Base-by-base conservation (phyloP, 2,329 filamentous ascomycete genomes). In the Raffaelea albimanens region DNA sequence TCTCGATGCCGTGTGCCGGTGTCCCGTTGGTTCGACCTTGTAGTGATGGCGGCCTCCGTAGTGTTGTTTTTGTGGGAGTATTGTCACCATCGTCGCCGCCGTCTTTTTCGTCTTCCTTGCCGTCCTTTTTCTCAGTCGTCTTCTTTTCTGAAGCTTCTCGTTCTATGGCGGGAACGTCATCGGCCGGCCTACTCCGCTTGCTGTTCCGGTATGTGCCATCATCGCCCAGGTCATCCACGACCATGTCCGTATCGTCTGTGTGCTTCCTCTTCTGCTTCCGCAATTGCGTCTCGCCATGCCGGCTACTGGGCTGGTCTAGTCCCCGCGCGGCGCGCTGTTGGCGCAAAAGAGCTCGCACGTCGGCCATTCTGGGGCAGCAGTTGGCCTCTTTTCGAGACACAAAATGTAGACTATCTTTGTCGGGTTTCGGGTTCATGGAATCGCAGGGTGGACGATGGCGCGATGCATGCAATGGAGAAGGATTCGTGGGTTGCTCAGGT, bases 281-380 rank as follows among this genome's bases (percentile, higher is more conserved):
- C 61, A 34, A 72, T 67, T 43, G 80, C 25, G 25, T 29, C 25
- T 29, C 25, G 25, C 25, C 25, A 29, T 29, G 25, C 13, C 25
- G 25, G 25, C 25, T n/a, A n/a, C n/a, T 29, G 25, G 25, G 7
- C 25, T 87, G 82, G 45, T 81, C 75, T 57, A 90, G 81, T 54
- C 84, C 79, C 49, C 87, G 81, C 52, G 83, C 77, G 48, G 81
- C 80, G 55, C 87, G 81, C 64, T 91, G 85, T 59, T 82, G 83
- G 56, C 86, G 85, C 49, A 94, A 75, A 43, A 95, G 77, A 33
- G 85, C 78, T 57, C 88, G 83, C 22, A 87, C 83, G 64, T 94
- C 87, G 55, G 86, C 74, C 85, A 93, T 91, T 41, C 51, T 40
- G n/a, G n/a, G n/a, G n/a, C n/a, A n/a, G n/a, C n/a, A n/a, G n/a